These are phyloP conservation scores for Xylaria palmicola DNA, from an alignment of 495 filamentous ascomycete species.

Conservation along the genomic window DNA sequence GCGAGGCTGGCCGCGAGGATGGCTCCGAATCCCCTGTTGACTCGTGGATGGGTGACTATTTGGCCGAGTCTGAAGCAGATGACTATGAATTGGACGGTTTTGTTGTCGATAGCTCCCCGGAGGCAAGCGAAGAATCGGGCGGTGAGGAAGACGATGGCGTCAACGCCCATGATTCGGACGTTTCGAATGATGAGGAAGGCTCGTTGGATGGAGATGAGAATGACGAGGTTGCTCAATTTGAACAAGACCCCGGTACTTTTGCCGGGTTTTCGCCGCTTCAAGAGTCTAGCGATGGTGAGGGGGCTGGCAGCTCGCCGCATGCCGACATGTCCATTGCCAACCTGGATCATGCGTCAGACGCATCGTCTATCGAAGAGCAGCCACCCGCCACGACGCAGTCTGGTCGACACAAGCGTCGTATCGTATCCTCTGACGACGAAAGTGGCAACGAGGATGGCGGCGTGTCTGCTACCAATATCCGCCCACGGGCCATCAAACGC, in stretches of 20 bases:
- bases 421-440: conserved; percentile 28
- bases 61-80: conserved; percentile 14
- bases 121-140: conserved; percentile 7
- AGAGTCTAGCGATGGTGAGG: conserved; percentile 6
- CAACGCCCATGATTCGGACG: background rate
- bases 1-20: background rate
- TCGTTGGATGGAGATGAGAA: conserved; percentile 12
- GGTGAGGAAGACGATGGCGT: conserved; percentile 26
- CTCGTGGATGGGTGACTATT: background rate
- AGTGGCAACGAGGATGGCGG: background rate
- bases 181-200: background rate
- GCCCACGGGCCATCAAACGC: conserved; percentile 1
- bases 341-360: conserved; percentile 5
- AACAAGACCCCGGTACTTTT: conserved; percentile 13
- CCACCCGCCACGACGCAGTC: background rate
- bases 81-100: conserved; percentile 26
- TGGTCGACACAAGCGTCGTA: conserved; percentile 23
- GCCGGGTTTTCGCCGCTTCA: conserved; percentile 25
- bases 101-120: conserved; percentile 25
- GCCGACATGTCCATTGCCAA: conserved; percentile 19
- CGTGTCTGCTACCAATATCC: background rate
- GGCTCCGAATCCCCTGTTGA: conserved; percentile 1
- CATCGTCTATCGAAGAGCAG: conserved; percentile 14
- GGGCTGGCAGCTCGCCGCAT: background rate
- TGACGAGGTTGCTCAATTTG: conserved; percentile 20